Evolutionary conservation across 139 green algal genomes (phyloP), one percentile per base, ranked within the genome.

Genomic region (Chlamydomonas sp.): DNA sequence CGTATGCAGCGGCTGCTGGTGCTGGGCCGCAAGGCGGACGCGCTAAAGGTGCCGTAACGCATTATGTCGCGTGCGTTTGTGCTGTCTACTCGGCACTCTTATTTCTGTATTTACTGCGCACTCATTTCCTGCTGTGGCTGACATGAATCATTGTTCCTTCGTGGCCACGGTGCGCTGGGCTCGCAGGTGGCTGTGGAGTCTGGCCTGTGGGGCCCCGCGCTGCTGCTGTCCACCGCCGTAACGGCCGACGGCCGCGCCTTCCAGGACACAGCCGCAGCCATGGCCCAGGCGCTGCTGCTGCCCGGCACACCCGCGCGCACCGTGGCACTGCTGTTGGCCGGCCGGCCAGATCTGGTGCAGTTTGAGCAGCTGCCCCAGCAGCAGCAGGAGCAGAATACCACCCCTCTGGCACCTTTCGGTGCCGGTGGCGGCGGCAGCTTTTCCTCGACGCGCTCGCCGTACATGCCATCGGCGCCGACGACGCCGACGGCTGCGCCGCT

Each of bases 271-370:
- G 86, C 86, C 9, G 66, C 80, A 5, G 68, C 62, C 18, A 89
- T 90, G 87, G 87, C 62, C n/a, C 72, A 93, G 63, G 68, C 85
- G 3, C 64, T 49, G 31, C 62, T 92, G 9, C 61, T 84, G 2
- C 81, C 90, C 10, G 95, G 93, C n/a, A 84, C 92, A 1, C 94
- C 96, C 1, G 91, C 97, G 61, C 89, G 91, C 68, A 96, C 96
- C 0, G 84, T 97, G 2, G 83, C 83, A 10, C 90, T 97, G n/a
- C 62, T 98, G 59, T 86, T 97, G 49, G 92, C 93, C 3, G 89
- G 93, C 66, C 79, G 91, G 1, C 84, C 91, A 1, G 90, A 94
- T 1, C 81, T 91, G 60, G 71, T 94, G 9, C 86, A 93, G 31
- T 49, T 49, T 49, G 31, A 49, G 31, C 31, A 49, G 31, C 59